Percentiles rank a stretch among this genome's conserved stretches.
phyloP scores from a whole-genome alignment of 2,329 filamentous ascomycete species.

The Elsinoe perseae region DNA sequence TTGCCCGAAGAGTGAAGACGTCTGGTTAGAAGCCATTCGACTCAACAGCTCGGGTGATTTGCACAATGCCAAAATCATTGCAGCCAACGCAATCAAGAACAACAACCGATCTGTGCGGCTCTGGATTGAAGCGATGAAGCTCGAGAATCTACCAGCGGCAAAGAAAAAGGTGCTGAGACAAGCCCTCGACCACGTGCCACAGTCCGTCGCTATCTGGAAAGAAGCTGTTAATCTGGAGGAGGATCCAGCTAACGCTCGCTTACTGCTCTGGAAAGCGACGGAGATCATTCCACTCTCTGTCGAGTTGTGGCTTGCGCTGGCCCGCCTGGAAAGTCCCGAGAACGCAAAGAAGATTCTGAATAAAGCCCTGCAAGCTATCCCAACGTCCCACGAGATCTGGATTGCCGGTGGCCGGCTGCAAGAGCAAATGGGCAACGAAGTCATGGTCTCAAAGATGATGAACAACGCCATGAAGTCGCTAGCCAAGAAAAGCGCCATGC shows the following conservation, averaged over 20 bases:
- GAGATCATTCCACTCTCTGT: slow-evolving; percentile 91
- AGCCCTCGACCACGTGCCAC: slow-evolving; percentile 84
- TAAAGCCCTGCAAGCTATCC: slow-evolving; percentile 85
- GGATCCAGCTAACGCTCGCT: slow-evolving; percentile 73
- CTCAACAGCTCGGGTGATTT: slow-evolving; percentile 63
- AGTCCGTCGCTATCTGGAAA: slow-evolving; percentile 97
- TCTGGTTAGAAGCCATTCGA: slow-evolving; percentile 92
- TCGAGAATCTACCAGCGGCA: slow-evolving; percentile 72
- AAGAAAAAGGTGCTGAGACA: slow-evolving; percentile 91
- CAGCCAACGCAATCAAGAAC: slow-evolving; percentile 82
- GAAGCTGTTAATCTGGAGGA: slow-evolving; percentile 94
- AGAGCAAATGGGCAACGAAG: slow-evolving; percentile 74
- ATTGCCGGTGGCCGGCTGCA: slow-evolving; percentile 86
- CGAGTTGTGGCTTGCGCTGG: slow-evolving; percentile 90
- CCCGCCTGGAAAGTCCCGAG: slow-evolving; percentile 78
- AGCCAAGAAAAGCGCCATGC: slow-evolving; percentile 87
- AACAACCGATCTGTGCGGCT: slow-evolving; percentile 82
- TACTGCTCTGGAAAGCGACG: slow-evolving; percentile 88
- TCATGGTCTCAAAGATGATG: slow-evolving; percentile 77
- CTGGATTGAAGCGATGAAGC: slow-evolving; percentile 91
- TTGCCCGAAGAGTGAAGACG: slow-evolving; percentile 89
- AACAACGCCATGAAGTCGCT: slow-evolving; percentile 84
- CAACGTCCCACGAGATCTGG: slow-evolving; percentile 93
- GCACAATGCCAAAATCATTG: slow-evolving; percentile 91
- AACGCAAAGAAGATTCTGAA: slow-evolving; percentile 95